Evolutionary conservation across 768 basidiomycete genomes (phyloP).

Genomic region (Sporobolomyces phaffii): DNA sequence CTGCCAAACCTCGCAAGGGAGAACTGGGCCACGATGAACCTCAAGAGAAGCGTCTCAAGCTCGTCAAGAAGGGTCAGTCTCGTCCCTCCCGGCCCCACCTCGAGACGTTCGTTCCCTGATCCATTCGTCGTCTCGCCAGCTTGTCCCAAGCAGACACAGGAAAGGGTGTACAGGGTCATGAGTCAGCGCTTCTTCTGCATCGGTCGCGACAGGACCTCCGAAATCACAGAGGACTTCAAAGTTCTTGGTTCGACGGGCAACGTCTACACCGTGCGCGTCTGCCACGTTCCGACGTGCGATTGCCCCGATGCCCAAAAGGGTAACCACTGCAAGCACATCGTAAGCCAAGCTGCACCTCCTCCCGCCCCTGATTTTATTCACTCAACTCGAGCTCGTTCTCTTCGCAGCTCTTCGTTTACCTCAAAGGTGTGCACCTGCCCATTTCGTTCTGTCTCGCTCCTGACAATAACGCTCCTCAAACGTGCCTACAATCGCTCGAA

Average conservation of each 20-base stretch:
- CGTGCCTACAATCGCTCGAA: slow-evolving; percentile 18
- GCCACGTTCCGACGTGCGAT: slow-evolving; percentile 59
- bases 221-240: slow-evolving; percentile 59
- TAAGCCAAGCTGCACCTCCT: too few species aligned
- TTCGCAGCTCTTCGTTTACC: slow-evolving; percentile 59
- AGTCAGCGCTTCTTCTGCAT: slow-evolving; percentile 64
- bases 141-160: slow-evolving; percentile 26
- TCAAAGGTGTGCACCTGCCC: slow-evolving; percentile 51
- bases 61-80: slow-evolving; percentile 20
- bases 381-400: slow-evolving; percentile 9
- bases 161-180: slow-evolving; percentile 44
- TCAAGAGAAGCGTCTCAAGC: slow-evolving; percentile 36
- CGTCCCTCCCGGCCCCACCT: background rate
- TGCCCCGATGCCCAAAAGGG: slow-evolving; percentile 73
- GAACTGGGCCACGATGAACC: too few species aligned
- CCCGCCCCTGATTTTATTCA: too few species aligned
- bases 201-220: slow-evolving; percentile 55
- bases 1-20: background rate
- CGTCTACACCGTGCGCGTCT: slow-evolving; percentile 68
- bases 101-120: slow-evolving; percentile 15
- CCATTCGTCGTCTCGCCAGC: background rate
- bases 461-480: too few species aligned
- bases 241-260: slow-evolving; percentile 70
- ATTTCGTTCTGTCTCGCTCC: slow-evolving; percentile 31
- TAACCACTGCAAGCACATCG: slow-evolving; percentile 72